phyloP scores from a whole-genome alignment of 2,329 filamentous ascomycete species.

The Pseudogymnoascus sp. region DNA sequence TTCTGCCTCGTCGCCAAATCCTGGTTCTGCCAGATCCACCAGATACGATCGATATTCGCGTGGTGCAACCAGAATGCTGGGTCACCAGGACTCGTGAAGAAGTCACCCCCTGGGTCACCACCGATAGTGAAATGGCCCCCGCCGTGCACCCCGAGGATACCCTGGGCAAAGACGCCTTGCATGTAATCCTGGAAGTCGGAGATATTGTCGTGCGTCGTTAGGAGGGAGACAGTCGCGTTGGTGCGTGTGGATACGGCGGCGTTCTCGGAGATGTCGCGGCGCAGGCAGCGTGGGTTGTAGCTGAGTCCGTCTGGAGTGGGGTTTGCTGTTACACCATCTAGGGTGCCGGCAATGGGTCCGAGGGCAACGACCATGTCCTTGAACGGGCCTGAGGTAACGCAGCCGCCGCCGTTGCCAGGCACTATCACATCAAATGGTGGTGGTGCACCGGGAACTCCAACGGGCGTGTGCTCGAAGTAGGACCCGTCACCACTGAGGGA shows the following conservation, averaged over 20 bases:
- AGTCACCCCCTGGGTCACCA: slow-evolving; percentile 41
- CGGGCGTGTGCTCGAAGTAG: slow-evolving; percentile 26
- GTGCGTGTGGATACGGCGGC: slow-evolving; percentile 31
- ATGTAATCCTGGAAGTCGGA: slow-evolving; percentile 38
- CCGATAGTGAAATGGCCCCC: slow-evolving; percentile 37
- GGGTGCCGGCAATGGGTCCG: slow-evolving; percentile 39
- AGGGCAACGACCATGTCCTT: slow-evolving; percentile 35
- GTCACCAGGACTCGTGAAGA: slow-evolving; percentile 38
- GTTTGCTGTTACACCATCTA: slow-evolving; percentile 29
- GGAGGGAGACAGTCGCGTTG: slow-evolving; percentile 32
- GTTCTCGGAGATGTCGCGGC: slow-evolving; percentile 32
- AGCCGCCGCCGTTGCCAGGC: slow-evolving; percentile 48
- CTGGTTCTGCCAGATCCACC: slow-evolving; percentile 43
- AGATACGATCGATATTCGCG: slow-evolving; percentile 39
- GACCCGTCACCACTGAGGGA: slow-evolving; percentile 43
- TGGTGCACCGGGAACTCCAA: slow-evolving; percentile 17
- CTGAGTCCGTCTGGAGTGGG: slow-evolving; percentile 25
- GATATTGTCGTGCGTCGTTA: slow-evolving; percentile 33
- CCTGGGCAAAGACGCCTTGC: slow-evolving; percentile 34
- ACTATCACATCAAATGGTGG: slow-evolving; percentile 29
- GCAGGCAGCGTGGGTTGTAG: slow-evolving; percentile 38
- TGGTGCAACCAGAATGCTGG: slow-evolving; percentile 42
- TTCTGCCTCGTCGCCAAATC: slow-evolving; percentile 30
- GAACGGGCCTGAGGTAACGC: slow-evolving; percentile 42
- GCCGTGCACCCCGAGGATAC: slow-evolving; percentile 33